These are phyloP conservation scores for Rhynchosporium secalis DNA, from an alignment of 2,329 filamentous ascomycete genomes.

Conservation along the genomic window DNA sequence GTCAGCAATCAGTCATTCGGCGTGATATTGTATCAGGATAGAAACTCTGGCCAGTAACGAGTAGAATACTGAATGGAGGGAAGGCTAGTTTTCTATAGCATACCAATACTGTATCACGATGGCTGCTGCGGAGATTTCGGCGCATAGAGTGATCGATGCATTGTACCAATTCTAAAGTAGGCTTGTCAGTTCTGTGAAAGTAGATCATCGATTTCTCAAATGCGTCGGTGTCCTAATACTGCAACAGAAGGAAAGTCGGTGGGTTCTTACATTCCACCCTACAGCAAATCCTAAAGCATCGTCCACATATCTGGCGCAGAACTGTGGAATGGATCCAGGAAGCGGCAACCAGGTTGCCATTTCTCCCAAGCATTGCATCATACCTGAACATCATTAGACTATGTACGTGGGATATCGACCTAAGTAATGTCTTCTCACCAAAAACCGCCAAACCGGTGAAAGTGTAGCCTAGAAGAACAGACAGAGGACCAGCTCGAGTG, in stretches of 20 bases:
- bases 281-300: conserved; percentile 56
- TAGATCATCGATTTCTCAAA: background rate
- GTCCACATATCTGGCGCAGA: conserved; percentile 46
- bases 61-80: background rate
- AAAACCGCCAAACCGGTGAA: conserved; percentile 54
- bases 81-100: background rate
- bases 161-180: conserved; percentile 37
- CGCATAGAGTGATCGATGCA: conserved; percentile 41
- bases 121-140: conserved; percentile 52
- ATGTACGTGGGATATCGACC: too few relatives aligned
- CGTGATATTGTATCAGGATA: too few relatives aligned
- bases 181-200: background rate
- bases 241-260: conserved; percentile 58
- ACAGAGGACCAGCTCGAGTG: conserved; percentile 54
- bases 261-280: conserved; percentile 63
- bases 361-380: conserved; percentile 53
- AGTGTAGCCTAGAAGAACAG: conserved; percentile 53
- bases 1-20: background rate
- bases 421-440: conserved; percentile 18
- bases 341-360: conserved; percentile 53
- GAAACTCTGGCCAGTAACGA: background rate
- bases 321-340: conserved; percentile 53
- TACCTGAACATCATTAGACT: conserved; percentile 30
- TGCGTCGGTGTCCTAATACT: background rate
- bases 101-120: conserved; percentile 45